A percentile compares a stretch with the other conserved stretches of the same genome.
Conservation (phyloP, 1,284 basidiomycete species). For the Athelia sp. region DNA sequence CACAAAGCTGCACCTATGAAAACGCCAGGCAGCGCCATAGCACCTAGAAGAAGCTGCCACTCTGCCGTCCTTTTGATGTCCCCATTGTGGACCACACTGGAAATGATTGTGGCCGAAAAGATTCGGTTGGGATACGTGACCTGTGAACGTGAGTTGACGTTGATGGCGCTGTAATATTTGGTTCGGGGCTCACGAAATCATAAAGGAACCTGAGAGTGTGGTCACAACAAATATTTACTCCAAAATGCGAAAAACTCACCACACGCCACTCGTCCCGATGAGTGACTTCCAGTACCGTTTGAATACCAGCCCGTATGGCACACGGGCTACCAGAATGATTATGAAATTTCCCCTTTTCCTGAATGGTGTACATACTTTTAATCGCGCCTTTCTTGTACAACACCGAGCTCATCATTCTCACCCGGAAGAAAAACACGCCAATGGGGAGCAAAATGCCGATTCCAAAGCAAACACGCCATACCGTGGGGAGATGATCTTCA, state of each 20-base stretch:
- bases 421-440: constrained; percentile 67
- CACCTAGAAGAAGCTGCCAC: constrained; percentile 69
- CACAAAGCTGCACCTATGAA: constrained; percentile 22
- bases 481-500: constrained; percentile 57
- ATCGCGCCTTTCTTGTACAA: constrained; percentile 66
- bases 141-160: constrained; percentile 19
- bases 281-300: constrained; percentile 67
- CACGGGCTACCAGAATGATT: constrained; percentile 33
- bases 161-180: neutral
- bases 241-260: constrained; percentile 31
- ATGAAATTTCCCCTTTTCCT: constrained; percentile 1
- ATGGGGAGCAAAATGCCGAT: constrained; percentile 66
- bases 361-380: constrained; percentile 33
- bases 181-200: constrained; percentile 48
- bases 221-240: neutral
- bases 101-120: constrained; percentile 61
- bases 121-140: constrained; percentile 71
- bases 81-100: constrained; percentile 49
- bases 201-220: constrained; percentile 57
- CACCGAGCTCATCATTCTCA: constrained; percentile 66
- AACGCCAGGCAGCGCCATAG: constrained; percentile 66
- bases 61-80: constrained; percentile 58
- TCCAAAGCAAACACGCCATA: constrained; percentile 76
- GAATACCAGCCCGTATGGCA: constrained; percentile 63
- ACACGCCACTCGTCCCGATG: constrained; percentile 68